Evolutionary conservation across 2,329 filamentous ascomycete species (phyloP).

Genomic region (Arthrobotrys pseudoclavata): DNA sequence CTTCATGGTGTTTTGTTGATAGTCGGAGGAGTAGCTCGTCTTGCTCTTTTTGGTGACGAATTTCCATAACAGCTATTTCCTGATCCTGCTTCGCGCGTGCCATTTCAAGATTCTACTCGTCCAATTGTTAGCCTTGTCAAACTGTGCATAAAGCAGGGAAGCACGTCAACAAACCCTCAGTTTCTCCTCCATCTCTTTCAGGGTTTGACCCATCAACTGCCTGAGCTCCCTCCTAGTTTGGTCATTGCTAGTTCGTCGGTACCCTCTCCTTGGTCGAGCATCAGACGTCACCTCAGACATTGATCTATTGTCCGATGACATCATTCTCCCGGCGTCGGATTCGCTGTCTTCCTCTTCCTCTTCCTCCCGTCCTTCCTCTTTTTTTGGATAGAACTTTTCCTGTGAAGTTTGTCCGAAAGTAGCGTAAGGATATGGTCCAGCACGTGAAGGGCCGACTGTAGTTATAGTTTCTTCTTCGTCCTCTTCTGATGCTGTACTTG

Average conservation of each 20-base stretch:
- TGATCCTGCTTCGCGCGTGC: conserved; percentile 53
- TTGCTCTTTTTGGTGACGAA: conserved; percentile 55
- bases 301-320: conserved; percentile 50
- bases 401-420: conserved; percentile 54
- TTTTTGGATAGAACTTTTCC: conserved; percentile 45
- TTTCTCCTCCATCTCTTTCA: conserved; percentile 55
- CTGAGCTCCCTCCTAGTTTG: conserved; percentile 54
- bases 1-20: conserved; percentile 56
- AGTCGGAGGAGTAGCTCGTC: conserved; percentile 43
- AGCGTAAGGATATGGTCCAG: conserved; percentile 40
- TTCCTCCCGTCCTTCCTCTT: conserved; percentile 33
- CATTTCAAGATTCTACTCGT: conserved; percentile 48
- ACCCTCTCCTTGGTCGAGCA: conserved; percentile 50
- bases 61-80: conserved; percentile 50
- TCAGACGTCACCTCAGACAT: conserved; percentile 55
- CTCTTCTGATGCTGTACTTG: conserved; percentile 59
- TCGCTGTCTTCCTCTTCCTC: conserved; percentile 53
- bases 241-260: conserved; percentile 55
- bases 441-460: conserved; percentile 22
- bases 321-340: conserved; percentile 49
- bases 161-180: conserved; percentile 28
- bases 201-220: conserved; percentile 55
- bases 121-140: conserved; percentile 13
- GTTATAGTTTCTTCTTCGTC: conserved; percentile 52
- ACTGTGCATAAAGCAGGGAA: conserved; percentile 5